Percentiles rank a stretch among this genome's conserved stretches.
Evolutionary conservation across 139 green algal species (phyloP).

Genomic region (Tetraselmis striata): DNA sequence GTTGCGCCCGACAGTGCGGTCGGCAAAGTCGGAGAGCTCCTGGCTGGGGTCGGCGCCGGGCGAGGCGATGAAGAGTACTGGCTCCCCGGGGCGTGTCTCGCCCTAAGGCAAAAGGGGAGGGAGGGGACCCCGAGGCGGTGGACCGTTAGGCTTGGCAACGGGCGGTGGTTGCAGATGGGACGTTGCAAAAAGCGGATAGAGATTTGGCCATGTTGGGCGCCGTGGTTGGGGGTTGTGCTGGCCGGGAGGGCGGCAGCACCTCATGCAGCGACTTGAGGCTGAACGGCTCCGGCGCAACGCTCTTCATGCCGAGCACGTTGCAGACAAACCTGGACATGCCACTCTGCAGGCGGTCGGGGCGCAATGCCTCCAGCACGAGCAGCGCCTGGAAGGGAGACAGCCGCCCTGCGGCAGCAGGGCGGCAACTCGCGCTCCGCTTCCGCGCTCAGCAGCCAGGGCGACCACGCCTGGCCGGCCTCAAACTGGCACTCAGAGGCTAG

Average conservation of each 20-base stretch:
- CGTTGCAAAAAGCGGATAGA: too few species aligned
- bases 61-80: constrained; percentile 69
- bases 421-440: constrained; percentile 8
- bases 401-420: not conserved
- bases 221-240: too few species aligned
- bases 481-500: constrained; percentile 35
- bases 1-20: constrained; percentile 15
- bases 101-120: not conserved
- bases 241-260: not conserved
- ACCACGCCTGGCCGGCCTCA: constrained; percentile 39
- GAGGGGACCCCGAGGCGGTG: too few species aligned
- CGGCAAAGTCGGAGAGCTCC: constrained; percentile 65
- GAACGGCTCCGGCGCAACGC: constrained; percentile 34
- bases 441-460: constrained; percentile 32
- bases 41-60: constrained; percentile 63
- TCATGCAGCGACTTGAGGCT: constrained; percentile 30
- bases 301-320: constrained; percentile 38
- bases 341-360: constrained; percentile 42
- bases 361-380: constrained; percentile 33
- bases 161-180: too few species aligned
- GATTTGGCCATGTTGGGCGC: too few species aligned
- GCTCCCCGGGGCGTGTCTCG: constrained; percentile 23
- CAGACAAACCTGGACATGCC: constrained; percentile 48
- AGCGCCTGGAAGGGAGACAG: constrained; percentile 41
- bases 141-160: too few species aligned